Evolutionary conservation across 1,284 basidiomycete genomes (phyloP), one percentile per base, ranked within the genome.

Genomic region (Rugosomyces carneus): DNA sequence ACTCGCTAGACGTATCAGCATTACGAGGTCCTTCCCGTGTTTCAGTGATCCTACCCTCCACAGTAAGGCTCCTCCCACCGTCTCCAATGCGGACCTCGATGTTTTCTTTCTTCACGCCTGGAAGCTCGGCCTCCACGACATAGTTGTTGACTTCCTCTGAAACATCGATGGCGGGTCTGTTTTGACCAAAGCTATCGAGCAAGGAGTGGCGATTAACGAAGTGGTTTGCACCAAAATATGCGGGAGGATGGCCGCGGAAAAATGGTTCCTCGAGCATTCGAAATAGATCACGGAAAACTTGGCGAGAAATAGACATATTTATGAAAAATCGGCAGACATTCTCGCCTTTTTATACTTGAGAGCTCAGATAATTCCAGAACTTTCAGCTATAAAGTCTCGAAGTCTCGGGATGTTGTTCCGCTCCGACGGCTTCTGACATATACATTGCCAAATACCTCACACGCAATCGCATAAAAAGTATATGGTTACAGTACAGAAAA

Each of bases 31-130:
- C 38, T 23, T 52, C 44, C 38, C 55, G 54, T 38, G 61, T 63
- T 36, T 66, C 66, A 40, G 66, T 59, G 36, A 76, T 65, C 56
- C 72, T 79, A 2, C 86, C 87, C 59, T 85, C 75, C 47, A 89
- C 87, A 4, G 79, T 85, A 49, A 89, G 60, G 52, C 77, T 84
- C 47, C 76, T 72, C 2, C 84, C 85, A 21, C 73, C 75, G 47
- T 88, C 80, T 6, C 81, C 82, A 50, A 89, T 70, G 13, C 76
- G 72, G 40, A 89, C 74, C 48, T 84, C 76, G 8, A 89, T 59
- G 55, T 88, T 78, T 57, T 89, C 86, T 67, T 82, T 88, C 64
- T 80, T 81, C 16, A 89, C 80, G 0, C 86, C 86, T 6, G 86
- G 87, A 36, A 89, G 59, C 58, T 89, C 87, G 0, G 85, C 85